phyloP scores from a whole-genome alignment of 805 yeast genomes.

The Lipomyces lipofer region DNA sequence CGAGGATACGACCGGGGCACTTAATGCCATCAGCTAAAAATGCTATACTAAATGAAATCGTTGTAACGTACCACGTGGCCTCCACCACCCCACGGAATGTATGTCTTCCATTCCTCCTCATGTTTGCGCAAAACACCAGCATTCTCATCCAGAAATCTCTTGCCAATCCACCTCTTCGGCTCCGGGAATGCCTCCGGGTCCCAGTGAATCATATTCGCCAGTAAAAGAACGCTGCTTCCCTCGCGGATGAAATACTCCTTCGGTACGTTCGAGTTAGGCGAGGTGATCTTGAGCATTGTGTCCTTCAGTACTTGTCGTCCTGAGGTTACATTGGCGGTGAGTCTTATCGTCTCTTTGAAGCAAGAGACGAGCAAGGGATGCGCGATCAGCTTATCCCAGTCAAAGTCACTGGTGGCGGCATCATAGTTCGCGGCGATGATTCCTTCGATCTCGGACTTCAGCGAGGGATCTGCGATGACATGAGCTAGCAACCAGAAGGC shows the following conservation, averaged over 20 bases:
- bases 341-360: conserved; percentile 27
- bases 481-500: conserved; percentile 24
- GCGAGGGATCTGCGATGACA: conserved; percentile 7
- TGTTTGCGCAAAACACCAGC: conserved; percentile 3
- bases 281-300: conserved; percentile 17
- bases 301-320: conserved; percentile 16
- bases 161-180: conserved; percentile 22
- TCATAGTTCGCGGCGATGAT: conserved; percentile 9
- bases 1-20: conserved; percentile 26
- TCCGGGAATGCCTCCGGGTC: conserved; percentile 23
- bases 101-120: conserved; percentile 6
- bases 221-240: conserved; percentile 17
- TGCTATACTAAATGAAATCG: neutral
- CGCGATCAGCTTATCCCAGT: conserved; percentile 18
- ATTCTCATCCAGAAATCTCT: conserved; percentile 19
- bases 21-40: neutral
- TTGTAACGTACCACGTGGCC: conserved; percentile 1
- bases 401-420: conserved; percentile 4
- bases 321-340: conserved; percentile 7
- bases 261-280: neutral
- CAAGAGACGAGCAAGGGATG: conserved; percentile 15
- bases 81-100: conserved; percentile 21
- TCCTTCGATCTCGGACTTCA: neutral
- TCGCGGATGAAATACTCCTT: conserved; percentile 15
- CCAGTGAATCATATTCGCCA: conserved; percentile 25